Conservation (phyloP, 1,284 basidiomycete species). For the Mycena citricolor region DNA sequence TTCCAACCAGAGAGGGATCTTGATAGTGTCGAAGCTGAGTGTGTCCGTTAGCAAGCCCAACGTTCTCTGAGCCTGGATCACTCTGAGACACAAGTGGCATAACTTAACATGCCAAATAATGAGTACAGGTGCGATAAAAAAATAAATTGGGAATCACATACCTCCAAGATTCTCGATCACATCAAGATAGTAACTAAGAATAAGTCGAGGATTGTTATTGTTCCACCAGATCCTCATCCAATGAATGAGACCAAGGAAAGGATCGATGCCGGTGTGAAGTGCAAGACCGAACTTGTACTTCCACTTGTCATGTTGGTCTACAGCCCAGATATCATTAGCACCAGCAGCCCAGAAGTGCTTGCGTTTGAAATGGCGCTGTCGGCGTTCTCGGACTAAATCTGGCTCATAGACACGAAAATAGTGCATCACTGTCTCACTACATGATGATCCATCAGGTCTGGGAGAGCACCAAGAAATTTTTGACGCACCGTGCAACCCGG, state of each 20-base stretch:
- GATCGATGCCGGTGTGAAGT: constrained; percentile 37
- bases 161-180: constrained; percentile 20
- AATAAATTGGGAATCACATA: constrained; percentile 17
- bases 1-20: constrained; percentile 29
- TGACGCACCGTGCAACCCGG: constrained; percentile 19
- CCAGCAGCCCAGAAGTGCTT: constrained; percentile 37
- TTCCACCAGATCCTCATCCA: constrained; percentile 45
- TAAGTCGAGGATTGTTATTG: constrained; percentile 38
- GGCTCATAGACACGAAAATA: constrained; percentile 22
- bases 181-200: constrained; percentile 34
- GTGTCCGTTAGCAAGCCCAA: constrained; percentile 33
- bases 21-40: constrained; percentile 29
- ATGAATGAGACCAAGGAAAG: constrained; percentile 30
- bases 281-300: constrained; percentile 33
- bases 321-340: constrained; percentile 35
- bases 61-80: constrained; percentile 34
- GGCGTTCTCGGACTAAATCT: constrained; percentile 19
- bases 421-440: constrained; percentile 13
- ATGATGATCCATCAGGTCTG: neutral
- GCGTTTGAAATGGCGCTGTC: constrained; percentile 24
- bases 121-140: neutral
- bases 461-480: too few relatives aligned
- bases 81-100: constrained; percentile 35
- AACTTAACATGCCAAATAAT: neutral
- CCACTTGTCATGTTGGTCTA: constrained; percentile 41